Conservation (phyloP, 2,329 filamentous ascomycete species). For the Colletotrichum sp. region DNA sequence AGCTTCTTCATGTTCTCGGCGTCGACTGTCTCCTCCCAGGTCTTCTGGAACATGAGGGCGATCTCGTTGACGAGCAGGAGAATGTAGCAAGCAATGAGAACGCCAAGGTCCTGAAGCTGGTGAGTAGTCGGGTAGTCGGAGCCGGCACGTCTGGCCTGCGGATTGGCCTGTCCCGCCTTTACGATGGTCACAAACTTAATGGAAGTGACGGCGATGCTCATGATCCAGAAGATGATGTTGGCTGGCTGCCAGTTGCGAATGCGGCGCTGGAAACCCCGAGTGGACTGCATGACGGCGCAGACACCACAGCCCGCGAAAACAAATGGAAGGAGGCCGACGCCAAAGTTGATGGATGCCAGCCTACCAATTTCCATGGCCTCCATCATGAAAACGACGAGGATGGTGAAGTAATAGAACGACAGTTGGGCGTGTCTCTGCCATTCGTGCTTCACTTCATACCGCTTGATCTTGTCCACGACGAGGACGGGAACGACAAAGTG, state of each 20-base stretch:
- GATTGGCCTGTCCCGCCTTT: background rate
- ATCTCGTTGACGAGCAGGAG: conserved; percentile 21
- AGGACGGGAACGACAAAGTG: conserved; percentile 16
- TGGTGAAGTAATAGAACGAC: conserved; percentile 26
- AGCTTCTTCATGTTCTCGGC: conserved; percentile 15
- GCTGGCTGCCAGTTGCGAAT: conserved; percentile 25
- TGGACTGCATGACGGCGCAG: conserved; percentile 22
- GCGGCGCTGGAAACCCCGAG: conserved; percentile 18
- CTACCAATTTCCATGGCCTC: conserved; percentile 27
- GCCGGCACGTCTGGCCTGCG: conserved; percentile 6
- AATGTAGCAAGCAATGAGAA: conserved; percentile 24
- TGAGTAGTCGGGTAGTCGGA: conserved; percentile 25
- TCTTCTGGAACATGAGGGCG: conserved; percentile 19
- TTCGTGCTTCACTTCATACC: background rate
- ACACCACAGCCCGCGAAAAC: conserved; percentile 24
- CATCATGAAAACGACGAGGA: conserved; percentile 26
- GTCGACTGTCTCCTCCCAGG: conserved; percentile 15
- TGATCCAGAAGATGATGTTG: conserved; percentile 25
- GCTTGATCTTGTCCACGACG: conserved; percentile 14
- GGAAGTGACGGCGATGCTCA: conserved; percentile 24
- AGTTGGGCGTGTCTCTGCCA: conserved; percentile 24
- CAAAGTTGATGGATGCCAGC: conserved; percentile 20
- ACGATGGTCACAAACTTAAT: conserved; percentile 24
- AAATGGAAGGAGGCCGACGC: conserved; percentile 25
- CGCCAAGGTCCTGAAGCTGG: conserved; percentile 27